These are phyloP conservation scores for Stagonosporopsis tanaceti DNA, from an alignment of 2,329 filamentous ascomycete species.

Conservation along the genomic window DNA sequence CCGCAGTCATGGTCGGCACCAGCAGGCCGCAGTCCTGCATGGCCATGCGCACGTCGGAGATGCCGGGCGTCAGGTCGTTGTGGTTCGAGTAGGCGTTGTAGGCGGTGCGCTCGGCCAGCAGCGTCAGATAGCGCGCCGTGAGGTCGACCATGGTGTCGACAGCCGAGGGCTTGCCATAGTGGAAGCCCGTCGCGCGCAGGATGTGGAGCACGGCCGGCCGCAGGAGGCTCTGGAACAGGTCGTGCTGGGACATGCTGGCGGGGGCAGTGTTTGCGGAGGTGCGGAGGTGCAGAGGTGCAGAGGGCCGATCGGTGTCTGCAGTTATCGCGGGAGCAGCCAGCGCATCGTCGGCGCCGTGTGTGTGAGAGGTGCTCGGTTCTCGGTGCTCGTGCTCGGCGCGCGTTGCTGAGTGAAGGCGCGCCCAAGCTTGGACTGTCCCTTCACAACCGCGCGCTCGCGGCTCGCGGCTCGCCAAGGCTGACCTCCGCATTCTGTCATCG, in stretches of 20 bases:
- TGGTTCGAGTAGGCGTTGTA: constrained; percentile 75
- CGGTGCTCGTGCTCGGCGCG: background rate
- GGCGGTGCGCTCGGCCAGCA: constrained; percentile 77
- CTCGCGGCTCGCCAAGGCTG: constrained; percentile 28
- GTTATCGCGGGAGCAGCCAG: constrained; percentile 27
- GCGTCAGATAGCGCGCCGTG: constrained; percentile 78
- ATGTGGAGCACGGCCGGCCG: constrained; percentile 90
- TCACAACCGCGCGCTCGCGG: too few species aligned
- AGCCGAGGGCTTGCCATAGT: constrained; percentile 79
- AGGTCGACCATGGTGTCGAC: constrained; percentile 90
- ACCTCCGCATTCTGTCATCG: constrained; percentile 9
- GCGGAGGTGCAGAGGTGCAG: constrained; percentile 20
- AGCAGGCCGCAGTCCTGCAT: constrained; percentile 82
- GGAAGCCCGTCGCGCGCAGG: constrained; percentile 89
- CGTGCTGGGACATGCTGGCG: constrained; percentile 49
- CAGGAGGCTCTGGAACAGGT: constrained; percentile 77
- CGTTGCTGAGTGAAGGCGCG: constrained; percentile 12
- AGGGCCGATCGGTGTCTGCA: constrained; percentile 29
- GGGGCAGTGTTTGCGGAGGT: background rate
- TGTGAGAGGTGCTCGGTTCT: background rate
- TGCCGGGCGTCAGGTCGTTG: constrained; percentile 67
- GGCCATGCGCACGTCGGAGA: constrained; percentile 85
- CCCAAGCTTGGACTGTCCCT: constrained; percentile 28
- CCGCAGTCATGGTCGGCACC: constrained; percentile 69
- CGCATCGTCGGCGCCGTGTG: constrained; percentile 30